phyloP scores from a whole-genome alignment of 306 rosid genomes.

The Hippophae tibetana region DNA sequence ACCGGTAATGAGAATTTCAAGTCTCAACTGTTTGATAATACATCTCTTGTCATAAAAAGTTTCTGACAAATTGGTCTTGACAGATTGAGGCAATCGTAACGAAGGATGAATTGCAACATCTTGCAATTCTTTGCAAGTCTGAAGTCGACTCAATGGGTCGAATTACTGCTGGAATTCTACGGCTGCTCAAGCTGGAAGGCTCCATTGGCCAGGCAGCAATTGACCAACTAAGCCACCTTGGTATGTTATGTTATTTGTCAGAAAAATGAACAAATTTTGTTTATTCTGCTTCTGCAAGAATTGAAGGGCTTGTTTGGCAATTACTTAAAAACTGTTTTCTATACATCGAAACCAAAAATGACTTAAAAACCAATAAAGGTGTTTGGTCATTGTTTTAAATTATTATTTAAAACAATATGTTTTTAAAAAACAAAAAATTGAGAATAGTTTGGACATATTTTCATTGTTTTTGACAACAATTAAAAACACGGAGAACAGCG shows the following conservation, averaged over 20 bases:
- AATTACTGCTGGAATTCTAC: constrained; percentile 73
- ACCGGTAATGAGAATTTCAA: constrained; percentile 47
- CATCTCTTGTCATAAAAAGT: constrained; percentile 8
- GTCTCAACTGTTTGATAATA: constrained; percentile 5
- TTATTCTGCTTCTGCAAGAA: not conserved
- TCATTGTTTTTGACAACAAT: too few relatives aligned
- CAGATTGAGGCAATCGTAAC: constrained; percentile 88
- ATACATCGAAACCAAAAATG: too few relatives aligned
- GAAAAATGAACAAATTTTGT: constrained; percentile 1
- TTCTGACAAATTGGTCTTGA: constrained; percentile 21
- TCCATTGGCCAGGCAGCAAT: constrained; percentile 81
- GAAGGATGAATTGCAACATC: constrained; percentile 86
- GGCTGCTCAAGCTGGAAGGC: constrained; percentile 75
- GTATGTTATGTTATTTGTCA: constrained; percentile 32
- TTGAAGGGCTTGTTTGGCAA: not conserved
- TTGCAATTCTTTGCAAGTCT: constrained; percentile 77
- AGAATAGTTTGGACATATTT: too few relatives aligned
- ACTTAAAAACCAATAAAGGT: too few relatives aligned
- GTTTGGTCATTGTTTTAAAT: too few relatives aligned
- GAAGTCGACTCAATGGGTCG: constrained; percentile 92
- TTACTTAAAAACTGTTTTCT: too few relatives aligned
- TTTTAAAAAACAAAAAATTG: too few relatives aligned
- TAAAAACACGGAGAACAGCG: too few relatives aligned
- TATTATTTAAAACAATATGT: too few relatives aligned
- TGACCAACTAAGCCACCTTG: constrained; percentile 74